These are phyloP conservation scores for Alternaria triticimaculans DNA, from an alignment of 2,329 filamentous ascomycete species.

Conservation along the genomic window DNA sequence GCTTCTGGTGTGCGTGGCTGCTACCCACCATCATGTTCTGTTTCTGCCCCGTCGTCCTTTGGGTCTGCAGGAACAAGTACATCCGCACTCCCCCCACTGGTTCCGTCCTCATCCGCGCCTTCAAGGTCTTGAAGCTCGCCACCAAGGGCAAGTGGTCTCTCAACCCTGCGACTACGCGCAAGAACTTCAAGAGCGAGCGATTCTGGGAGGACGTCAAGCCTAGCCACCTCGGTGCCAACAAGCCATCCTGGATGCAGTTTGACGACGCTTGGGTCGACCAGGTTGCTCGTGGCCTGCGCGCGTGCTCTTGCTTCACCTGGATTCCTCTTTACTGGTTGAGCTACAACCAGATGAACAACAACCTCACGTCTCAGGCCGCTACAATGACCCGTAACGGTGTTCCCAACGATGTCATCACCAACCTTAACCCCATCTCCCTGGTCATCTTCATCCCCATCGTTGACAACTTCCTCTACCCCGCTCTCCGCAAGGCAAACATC, in stretches of 20 bases:
- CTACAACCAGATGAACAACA: conserved; percentile 63
- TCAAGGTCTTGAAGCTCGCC: conserved; percentile 65
- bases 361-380: conserved; percentile 62
- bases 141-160: conserved; percentile 69
- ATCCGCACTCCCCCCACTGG: conserved; percentile 70
- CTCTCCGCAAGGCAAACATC: conserved; percentile 55
- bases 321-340: conserved; percentile 53
- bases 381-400: conserved; percentile 61
- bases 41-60: conserved; percentile 66
- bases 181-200: conserved; percentile 62
- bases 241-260: conserved; percentile 79
- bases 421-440: conserved; percentile 61
- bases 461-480: conserved; percentile 61
- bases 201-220: conserved; percentile 76
- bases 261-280: conserved; percentile 81
- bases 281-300: conserved; percentile 48
- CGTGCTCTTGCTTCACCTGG: conserved; percentile 61
- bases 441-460: conserved; percentile 63
- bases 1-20: conserved; percentile 75
- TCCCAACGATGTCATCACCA: conserved; percentile 63
- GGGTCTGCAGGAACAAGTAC: conserved; percentile 67
- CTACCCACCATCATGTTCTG: conserved; percentile 72
- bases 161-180: conserved; percentile 66
- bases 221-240: conserved; percentile 62
- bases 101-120: conserved; percentile 72